Percentiles rank a stretch among this genome's conserved stretches.
These are phyloP conservation scores for Colletotrichum sp. DNA, from an alignment of 2,329 filamentous ascomycete genomes.

Conservation along the genomic window DNA sequence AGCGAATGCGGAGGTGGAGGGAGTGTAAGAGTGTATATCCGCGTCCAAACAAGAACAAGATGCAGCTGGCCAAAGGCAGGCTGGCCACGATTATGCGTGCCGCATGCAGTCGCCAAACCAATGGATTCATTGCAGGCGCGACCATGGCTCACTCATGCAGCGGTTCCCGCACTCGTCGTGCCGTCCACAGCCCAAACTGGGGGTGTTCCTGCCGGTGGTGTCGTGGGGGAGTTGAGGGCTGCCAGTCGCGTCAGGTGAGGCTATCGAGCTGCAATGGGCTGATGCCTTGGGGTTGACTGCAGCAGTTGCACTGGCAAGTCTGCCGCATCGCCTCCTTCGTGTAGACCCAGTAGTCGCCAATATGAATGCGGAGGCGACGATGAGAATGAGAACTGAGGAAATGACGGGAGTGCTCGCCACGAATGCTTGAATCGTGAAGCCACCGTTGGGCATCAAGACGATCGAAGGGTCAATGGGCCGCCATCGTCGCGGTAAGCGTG, in stretches of 20 bases:
- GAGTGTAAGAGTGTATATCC: slow-evolving; percentile 12
- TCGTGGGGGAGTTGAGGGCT: not conserved
- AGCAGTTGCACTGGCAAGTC: not conserved
- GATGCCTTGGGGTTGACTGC: not conserved
- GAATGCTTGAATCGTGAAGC: not conserved
- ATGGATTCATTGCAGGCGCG: slow-evolving; percentile 10
- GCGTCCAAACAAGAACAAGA: not conserved
- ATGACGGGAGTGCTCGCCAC: not conserved
- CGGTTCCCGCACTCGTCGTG: slow-evolving; percentile 20
- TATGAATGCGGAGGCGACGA: not conserved
- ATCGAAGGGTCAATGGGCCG: not conserved
- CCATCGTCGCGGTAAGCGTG: not conserved
- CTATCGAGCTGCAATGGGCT: slow-evolving; percentile 3
- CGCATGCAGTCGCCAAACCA: slow-evolving; percentile 13
- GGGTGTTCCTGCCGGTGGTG: not conserved
- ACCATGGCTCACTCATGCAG: not conserved
- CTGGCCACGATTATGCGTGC: slow-evolving; percentile 14
- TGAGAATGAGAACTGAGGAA: not conserved
- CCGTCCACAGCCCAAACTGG: slow-evolving; percentile 6
- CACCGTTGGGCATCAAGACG: slow-evolving; percentile 17
- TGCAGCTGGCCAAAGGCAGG: not conserved
- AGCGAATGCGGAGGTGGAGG: slow-evolving; percentile 11
- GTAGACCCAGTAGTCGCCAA: not conserved
- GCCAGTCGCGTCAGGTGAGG: slow-evolving; percentile 14
- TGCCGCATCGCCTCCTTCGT: not conserved